These are phyloP conservation scores for Earliella scabrosa DNA, from an alignment of 1,284 basidiomycete genomes.

Conservation along the genomic window DNA sequence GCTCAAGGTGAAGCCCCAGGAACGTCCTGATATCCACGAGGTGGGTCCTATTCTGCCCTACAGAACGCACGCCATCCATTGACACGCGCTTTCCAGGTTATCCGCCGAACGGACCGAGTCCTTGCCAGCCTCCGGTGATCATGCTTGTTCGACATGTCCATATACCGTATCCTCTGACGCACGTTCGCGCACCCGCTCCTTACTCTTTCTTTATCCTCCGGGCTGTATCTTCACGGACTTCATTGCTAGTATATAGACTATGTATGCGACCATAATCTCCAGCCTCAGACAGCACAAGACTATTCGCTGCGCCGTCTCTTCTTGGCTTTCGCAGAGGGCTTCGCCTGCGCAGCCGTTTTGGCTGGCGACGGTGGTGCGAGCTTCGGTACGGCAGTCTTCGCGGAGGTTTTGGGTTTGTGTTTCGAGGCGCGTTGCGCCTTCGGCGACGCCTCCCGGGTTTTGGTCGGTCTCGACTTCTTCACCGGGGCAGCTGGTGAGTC, in stretches of 20 bases:
- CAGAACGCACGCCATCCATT: not conserved
- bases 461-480: conserved; percentile 9
- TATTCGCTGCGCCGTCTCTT: conserved; percentile 17
- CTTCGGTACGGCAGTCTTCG: not conserved
- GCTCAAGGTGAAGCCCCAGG: conserved; percentile 80
- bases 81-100: conserved; percentile 53
- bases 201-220: conserved; percentile 16
- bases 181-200: conserved; percentile 13
- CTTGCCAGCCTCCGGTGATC: conserved; percentile 57
- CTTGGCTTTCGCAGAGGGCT: conserved; percentile 4
- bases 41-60: conserved; percentile 43
- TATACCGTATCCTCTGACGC: conserved; percentile 4
- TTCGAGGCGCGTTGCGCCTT: not conserved
- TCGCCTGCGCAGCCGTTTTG: not conserved
- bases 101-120: conserved; percentile 69
- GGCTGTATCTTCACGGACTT: conserved; percentile 21
- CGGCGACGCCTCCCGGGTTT: not conserved
- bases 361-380: not conserved
- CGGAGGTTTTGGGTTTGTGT: not conserved
- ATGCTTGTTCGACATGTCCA: conserved; percentile 3
- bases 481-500: not conserved
- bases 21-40: conserved; percentile 85
- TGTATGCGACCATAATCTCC: conserved; percentile 7
- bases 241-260: conserved; percentile 19
- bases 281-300: not conserved